phyloP scores from a whole-genome alignment of 306 rosid genomes.

The Crotalaria pallida region DNA sequence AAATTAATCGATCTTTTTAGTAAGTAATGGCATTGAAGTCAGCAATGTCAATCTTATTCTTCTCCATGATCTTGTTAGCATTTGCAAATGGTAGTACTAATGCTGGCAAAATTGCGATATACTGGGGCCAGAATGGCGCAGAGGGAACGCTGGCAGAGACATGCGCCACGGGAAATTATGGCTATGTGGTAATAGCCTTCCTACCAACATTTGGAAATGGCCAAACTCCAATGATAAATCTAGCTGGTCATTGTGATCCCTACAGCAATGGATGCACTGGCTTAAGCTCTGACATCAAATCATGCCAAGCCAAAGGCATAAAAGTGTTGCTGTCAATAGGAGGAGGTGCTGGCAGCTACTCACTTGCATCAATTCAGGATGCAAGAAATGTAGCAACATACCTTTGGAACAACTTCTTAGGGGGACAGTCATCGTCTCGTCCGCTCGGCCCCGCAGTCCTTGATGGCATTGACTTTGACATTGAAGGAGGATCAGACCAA shows the following conservation, averaged over 20 bases:
- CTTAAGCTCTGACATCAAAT: constrained; percentile 20
- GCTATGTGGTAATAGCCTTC: constrained; percentile 32
- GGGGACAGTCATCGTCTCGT: constrained; percentile 30
- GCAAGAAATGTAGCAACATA: constrained; percentile 26
- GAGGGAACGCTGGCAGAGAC: constrained; percentile 29
- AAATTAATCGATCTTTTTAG: too few species aligned
- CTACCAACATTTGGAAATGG: constrained; percentile 37
- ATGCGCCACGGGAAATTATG: constrained; percentile 34
- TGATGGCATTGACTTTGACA: constrained; percentile 27
- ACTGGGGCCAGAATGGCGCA: constrained; percentile 41
- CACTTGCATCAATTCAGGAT: constrained; percentile 27
- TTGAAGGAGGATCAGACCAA: constrained; percentile 22
- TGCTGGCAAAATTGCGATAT: constrained; percentile 31
- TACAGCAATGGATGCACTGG: constrained; percentile 27
- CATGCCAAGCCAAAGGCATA: constrained; percentile 44
- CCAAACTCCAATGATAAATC: constrained; percentile 29
- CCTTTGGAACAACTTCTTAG: constrained; percentile 45
- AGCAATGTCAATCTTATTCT: constrained; percentile 3
- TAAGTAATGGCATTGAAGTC: constrained; percentile 1
- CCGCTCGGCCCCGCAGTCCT: constrained; percentile 44
- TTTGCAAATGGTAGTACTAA: background rate
- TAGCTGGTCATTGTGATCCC: constrained; percentile 38
- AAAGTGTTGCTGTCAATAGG: constrained; percentile 41
- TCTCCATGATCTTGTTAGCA: constrained; percentile 16
- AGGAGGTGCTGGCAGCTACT: constrained; percentile 37